phyloP scores from a whole-genome alignment of 176 grass and related monocot species.

The Avena eriantha region DNA sequence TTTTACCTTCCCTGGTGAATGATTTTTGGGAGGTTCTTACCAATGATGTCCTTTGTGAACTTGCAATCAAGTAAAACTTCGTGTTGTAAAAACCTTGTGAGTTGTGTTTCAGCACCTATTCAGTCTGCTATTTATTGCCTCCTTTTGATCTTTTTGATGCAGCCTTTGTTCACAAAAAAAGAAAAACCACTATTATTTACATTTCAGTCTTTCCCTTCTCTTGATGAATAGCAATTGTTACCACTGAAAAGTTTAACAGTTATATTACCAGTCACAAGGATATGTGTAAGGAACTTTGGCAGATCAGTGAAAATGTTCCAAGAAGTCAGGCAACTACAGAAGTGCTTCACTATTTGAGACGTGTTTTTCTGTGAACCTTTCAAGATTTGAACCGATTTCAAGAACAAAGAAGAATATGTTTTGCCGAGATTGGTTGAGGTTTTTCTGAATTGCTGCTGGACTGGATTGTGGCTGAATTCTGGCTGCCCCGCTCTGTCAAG shows the following conservation, averaged over 20 bases:
- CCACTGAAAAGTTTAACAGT: constrained; percentile 31
- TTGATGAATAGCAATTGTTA: background rate
- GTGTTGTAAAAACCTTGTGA: background rate
- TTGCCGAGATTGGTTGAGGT: background rate
- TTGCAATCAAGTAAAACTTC: background rate
- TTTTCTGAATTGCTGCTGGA: constrained; percentile 13
- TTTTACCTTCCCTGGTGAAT: background rate
- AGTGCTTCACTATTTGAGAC: constrained; percentile 1
- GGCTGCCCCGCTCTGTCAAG: background rate
- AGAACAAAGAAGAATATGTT: background rate
- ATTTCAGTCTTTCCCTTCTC: constrained; percentile 11
- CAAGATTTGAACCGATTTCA: constrained; percentile 3
- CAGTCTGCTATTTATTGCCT: background rate
- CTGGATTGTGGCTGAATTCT: background rate
- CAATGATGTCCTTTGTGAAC: background rate
- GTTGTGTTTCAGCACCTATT: background rate
- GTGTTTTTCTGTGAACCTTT: background rate
- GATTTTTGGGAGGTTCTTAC: background rate
- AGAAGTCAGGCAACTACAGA: background rate
- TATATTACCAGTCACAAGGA: background rate
- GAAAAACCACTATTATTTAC: constrained; percentile 2
- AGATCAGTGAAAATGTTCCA: constrained; percentile 24
- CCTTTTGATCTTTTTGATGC: background rate
- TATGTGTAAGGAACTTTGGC: constrained; percentile 21
- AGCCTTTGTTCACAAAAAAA: constrained; percentile 1